Conservation (phyloP, 352 stramenopile genomes). For the Thraustochytrium sp. region DNA sequence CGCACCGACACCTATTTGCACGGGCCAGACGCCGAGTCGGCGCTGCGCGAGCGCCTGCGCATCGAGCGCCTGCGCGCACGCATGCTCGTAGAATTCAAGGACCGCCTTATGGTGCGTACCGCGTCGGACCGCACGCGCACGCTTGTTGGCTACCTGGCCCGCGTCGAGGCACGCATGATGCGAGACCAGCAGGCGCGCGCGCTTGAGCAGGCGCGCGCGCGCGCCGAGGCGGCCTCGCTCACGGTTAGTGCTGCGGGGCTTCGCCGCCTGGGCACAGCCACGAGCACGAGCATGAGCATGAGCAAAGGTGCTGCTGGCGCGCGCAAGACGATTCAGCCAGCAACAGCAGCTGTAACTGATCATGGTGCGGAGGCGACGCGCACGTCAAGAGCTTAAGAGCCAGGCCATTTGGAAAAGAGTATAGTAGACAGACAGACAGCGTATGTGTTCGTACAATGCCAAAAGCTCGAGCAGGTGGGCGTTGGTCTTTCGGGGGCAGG, state of each 20-base stretch:
- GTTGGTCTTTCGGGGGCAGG: no score
- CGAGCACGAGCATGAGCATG: background rate
- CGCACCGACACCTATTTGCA: background rate
- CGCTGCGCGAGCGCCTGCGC: background rate
- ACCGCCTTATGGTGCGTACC: constrained; percentile 9
- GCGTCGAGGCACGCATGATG: constrained; percentile 17
- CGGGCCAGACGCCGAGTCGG: constrained; percentile 7
- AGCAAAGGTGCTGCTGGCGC: no score
- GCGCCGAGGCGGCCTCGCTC: background rate
- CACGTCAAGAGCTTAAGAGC: no score
- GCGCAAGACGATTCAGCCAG: no score
- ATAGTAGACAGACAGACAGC: no score
- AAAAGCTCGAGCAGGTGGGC: no score
- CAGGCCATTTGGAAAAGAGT: no score
- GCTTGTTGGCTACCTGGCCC: background rate
- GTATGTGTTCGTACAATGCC: no score
- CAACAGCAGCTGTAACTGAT: no score
- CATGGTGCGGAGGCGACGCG: no score
- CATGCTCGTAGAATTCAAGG: constrained; percentile 20
- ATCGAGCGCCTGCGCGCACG: background rate
- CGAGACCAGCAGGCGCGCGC: background rate
- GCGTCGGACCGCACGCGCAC: background rate
- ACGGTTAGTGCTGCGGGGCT: background rate
- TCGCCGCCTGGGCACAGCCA: background rate
- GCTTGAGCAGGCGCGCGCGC: background rate